A percentile compares a stretch with the other conserved stretches of the same genome.
Conservation (phyloP, 805 yeast species). For the Yamadazyma kitorensis region DNA sequence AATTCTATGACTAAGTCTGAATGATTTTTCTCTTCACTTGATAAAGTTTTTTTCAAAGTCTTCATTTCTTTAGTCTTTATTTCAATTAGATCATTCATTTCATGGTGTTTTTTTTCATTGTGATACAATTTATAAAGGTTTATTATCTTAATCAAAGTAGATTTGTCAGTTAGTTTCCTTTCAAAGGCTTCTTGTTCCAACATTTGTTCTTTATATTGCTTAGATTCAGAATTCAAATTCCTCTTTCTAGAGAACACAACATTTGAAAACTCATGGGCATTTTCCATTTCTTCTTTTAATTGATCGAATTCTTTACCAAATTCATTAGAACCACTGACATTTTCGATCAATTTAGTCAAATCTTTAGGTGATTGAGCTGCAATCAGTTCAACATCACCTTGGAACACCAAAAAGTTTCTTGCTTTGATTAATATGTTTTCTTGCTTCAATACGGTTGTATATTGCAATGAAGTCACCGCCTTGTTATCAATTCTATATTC, state of each 20-base stretch:
- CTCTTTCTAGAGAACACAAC: constrained; percentile 67
- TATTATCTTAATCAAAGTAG: constrained; percentile 43
- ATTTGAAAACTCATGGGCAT: constrained; percentile 61
- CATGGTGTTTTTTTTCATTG: constrained; percentile 43
- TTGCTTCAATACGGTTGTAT: constrained; percentile 59
- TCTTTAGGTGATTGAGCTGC: constrained; percentile 84
- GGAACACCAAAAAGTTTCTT: constrained; percentile 88
- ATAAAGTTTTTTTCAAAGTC: constrained; percentile 25
- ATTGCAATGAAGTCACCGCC: constrained; percentile 60
- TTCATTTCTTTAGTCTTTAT: constrained; percentile 37
- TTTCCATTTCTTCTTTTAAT: constrained; percentile 61
- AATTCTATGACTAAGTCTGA: constrained; percentile 35
- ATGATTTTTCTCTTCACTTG: constrained; percentile 25
- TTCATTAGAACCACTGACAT: constrained; percentile 78
- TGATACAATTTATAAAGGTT: constrained; percentile 67
- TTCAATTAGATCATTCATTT: constrained; percentile 30
- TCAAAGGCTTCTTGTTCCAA: constrained; percentile 69
- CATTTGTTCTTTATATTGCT: constrained; percentile 73
- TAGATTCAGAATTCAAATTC: constrained; percentile 67
- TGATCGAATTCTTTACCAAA: constrained; percentile 62
- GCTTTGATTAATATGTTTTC: constrained; percentile 88
- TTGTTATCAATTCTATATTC: constrained; percentile 65
- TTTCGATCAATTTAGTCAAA: constrained; percentile 71
- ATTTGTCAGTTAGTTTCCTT: constrained; percentile 47
- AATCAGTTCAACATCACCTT: constrained; percentile 93